These are phyloP conservation scores for Oenanthe javanica DNA, from an alignment of 140 eudicot species.

Conservation along the genomic window DNA sequence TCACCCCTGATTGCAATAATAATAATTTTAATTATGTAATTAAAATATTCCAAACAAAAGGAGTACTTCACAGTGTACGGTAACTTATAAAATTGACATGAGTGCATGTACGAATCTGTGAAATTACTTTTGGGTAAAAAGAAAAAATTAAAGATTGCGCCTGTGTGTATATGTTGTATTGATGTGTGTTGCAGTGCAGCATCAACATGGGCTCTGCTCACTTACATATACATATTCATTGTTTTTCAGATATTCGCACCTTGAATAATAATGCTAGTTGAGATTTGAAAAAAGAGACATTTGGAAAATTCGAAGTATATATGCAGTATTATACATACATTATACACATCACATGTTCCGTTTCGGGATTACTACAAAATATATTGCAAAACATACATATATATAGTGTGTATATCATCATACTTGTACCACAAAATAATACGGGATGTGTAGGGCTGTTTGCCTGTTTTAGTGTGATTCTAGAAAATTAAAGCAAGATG, in stretches of 20 bases:
- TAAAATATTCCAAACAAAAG: too few species aligned
- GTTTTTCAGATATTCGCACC: not conserved
- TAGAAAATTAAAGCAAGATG: not conserved
- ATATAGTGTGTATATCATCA: too few species aligned
- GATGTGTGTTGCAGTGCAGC: constrained; percentile 6
- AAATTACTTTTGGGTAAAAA: not conserved
- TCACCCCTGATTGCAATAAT: not conserved
- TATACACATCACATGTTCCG: not conserved
- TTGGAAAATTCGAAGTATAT: not conserved
- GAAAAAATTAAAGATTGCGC: not conserved
- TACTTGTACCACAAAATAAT: not conserved
- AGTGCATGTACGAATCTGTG: not conserved
- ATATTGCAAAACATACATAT: not conserved
- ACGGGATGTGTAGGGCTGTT: not conserved
- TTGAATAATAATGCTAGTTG: not conserved
- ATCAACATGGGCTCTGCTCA: not conserved
- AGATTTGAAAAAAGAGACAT: not conserved
- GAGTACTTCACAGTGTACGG: not conserved
- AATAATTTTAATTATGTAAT: too few species aligned
- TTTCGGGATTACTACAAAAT: too few species aligned
- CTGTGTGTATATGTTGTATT: not conserved
- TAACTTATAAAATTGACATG: not conserved
- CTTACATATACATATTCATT: not conserved
- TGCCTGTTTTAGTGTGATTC: not conserved
- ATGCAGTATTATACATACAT: too few species aligned